Evolutionary conservation across 192 early-diverging fungal genomes (phyloP), one percentile per base, ranked within the genome.

Genomic region (Coemansia sp.): DNA sequence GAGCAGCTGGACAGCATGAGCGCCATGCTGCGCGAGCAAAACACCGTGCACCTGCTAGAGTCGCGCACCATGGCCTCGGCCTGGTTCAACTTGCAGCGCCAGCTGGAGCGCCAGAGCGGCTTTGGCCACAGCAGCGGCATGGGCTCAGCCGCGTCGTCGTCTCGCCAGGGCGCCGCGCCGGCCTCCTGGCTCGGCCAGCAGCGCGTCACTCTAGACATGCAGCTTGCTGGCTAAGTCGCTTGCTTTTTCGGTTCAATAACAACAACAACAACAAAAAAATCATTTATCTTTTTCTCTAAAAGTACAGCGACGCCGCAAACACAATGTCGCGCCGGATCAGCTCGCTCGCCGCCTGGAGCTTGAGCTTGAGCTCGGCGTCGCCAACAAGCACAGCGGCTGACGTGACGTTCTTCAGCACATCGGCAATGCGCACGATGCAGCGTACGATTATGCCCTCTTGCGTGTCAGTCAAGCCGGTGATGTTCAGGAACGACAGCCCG

Each of bases 401-500:
- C 24, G 85, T 86, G 14, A 96, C 91, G 65, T 99, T 95, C 45
- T 93, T 85, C 38, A 94, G 94, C 1, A 94, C 96, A 76, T 99
- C 97, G 49, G 94, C 93, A 59, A 99, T 77, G 32, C 97, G 87
- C 58, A 94, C 88, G 70, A 99, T 99, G 58, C 92, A 94, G 38
- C 97, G 86, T 12, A 99, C 97, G 68, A 99, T 95, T 8, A 92
- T 87, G 73, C 94, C 95, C 85, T 99, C 97, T 70, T 94, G 86
- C 22, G 96, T 93, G 64, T 99, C 95, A 6, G 97, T 98, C 42
- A 98, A 82, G 45, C 93, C 86, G 1, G 90, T 96, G 70, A 99
- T 96, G 58, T 94, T 84, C 72, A 92, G 91, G 81, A 99, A 99
- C 10, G 88, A 85, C 84, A 94, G 83, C 11, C 94, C 94, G n/a